Conservation (phyloP, 495 filamentous ascomycete genomes). For the Hypoxylon crocopeplum region DNA sequence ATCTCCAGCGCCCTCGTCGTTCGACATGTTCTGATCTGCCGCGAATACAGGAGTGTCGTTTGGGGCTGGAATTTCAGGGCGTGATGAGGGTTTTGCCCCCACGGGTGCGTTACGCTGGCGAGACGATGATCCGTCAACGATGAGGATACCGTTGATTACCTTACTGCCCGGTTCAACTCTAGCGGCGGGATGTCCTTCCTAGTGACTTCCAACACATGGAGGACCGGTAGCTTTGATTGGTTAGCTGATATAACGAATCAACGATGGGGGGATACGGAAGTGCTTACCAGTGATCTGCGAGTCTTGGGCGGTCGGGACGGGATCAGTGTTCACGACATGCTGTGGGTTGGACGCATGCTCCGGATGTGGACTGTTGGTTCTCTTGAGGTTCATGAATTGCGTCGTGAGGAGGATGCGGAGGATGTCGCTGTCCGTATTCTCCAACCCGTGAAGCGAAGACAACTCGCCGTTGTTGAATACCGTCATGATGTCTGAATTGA, state of each 20-base stretch:
- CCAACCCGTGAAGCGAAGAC: not conserved
- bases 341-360: too few species aligned
- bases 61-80: too few species aligned
- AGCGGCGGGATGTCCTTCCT: not conserved
- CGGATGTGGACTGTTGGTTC: too few species aligned
- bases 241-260: conserved; percentile 4
- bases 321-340: too few species aligned
- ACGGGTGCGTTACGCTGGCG: too few species aligned
- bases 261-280: not conserved
- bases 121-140: conserved; percentile 23
- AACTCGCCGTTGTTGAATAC: conserved; percentile 22
- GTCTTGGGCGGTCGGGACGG: too few species aligned
- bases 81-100: too few species aligned
- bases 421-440: not conserved
- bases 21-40: too few species aligned
- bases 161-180: not conserved
- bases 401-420: conserved; percentile 2
- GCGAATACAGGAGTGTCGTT: too few species aligned
- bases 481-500: conserved; percentile 30
- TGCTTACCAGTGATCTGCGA: too few species aligned
- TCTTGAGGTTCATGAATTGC: not conserved
- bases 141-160: conserved; percentile 26
- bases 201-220: not conserved
- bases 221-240: not conserved
- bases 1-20: too few species aligned